A percentile compares a stretch with the other conserved stretches of the same genome.
phyloP scores from a whole-genome alignment of 495 filamentous ascomycete species.

The Aspergillus kassunensis region DNA sequence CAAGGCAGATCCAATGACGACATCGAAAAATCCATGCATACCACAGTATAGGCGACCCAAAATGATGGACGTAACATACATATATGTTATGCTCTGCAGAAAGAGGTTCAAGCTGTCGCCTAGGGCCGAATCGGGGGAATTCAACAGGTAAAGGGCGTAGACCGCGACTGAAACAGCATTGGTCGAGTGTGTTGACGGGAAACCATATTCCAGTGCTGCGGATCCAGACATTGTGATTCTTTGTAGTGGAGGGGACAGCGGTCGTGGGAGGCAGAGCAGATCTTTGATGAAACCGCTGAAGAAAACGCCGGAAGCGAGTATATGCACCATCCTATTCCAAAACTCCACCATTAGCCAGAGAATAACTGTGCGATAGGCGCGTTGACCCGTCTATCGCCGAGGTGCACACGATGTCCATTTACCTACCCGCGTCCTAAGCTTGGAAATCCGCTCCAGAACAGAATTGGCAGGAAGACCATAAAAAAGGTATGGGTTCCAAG shows the following conservation, averaged over 20 bases:
- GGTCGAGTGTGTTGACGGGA: slow-evolving; percentile 93
- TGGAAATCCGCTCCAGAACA: slow-evolving; percentile 92
- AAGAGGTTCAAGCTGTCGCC: slow-evolving; percentile 47
- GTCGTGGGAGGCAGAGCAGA: slow-evolving; percentile 88
- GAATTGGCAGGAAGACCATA: slow-evolving; percentile 86
- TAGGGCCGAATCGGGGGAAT: slow-evolving; percentile 50
- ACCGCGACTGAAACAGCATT: slow-evolving; percentile 94
- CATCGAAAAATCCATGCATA: slow-evolving; percentile 97
- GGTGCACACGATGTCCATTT: background rate
- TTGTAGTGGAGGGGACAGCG: slow-evolving; percentile 86
- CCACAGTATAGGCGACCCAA: slow-evolving; percentile 92
- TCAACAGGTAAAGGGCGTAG: slow-evolving; percentile 69
- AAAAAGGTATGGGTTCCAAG: slow-evolving; percentile 98
- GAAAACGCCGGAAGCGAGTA: slow-evolving; percentile 86
- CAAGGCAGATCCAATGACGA: slow-evolving; percentile 69
- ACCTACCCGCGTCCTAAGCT: slow-evolving; percentile 77
- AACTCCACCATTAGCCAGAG: slow-evolving; percentile 8
- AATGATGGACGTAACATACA: slow-evolving; percentile 86
- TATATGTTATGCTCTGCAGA: slow-evolving; percentile 64
- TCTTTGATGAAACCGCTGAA: slow-evolving; percentile 94
- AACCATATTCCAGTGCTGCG: slow-evolving; percentile 91
- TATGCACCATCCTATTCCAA: slow-evolving; percentile 68
- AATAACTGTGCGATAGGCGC: background rate
- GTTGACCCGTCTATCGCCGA: background rate
- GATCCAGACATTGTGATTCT: slow-evolving; percentile 97